A percentile compares a stretch with the other conserved stretches of the same genome.
Evolutionary conservation across 495 filamentous ascomycete species (phyloP).

Genomic region (Daldinia vernicosa): DNA sequence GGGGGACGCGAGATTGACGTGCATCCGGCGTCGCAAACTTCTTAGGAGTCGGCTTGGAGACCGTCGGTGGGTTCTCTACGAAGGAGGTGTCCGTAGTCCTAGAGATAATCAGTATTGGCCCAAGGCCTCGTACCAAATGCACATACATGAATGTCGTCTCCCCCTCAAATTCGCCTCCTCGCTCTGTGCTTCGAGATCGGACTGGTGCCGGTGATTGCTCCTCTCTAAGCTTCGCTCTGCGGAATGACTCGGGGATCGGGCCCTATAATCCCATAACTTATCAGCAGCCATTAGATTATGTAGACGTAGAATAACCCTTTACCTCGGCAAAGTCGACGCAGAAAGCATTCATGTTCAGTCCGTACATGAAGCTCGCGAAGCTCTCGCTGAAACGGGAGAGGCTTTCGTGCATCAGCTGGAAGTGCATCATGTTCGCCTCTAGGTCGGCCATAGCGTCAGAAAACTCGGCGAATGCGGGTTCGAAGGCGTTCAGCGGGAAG

Average conservation of each 20-base stretch:
- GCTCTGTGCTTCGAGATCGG: conserved; percentile 45
- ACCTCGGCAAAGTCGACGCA: conserved; percentile 98
- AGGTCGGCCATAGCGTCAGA: conserved; percentile 94
- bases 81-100: conserved; percentile 97
- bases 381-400: conserved; percentile 93
- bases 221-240: conserved; percentile 65
- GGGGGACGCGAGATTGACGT: conserved; percentile 54
- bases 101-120: conserved; percentile 40
- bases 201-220: conserved; percentile 46
- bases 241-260: conserved; percentile 72
- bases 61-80: conserved; percentile 82
- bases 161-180: conserved; percentile 50
- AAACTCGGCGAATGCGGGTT: conserved; percentile 91
- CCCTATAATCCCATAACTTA: conserved; percentile 43
- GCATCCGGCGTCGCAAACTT: conserved; percentile 66
- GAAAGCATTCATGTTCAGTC: conserved; percentile 98
- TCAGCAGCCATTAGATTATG: not conserved
- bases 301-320: not conserved
- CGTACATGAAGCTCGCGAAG: conserved; percentile 94
- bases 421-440: conserved; percentile 96
- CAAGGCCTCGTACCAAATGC: not conserved
- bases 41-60: conserved; percentile 69
- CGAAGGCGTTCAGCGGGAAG: conserved; percentile 81
- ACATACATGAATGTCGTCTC: conserved; percentile 92
- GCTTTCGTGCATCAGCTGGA: conserved; percentile 97